phyloP scores from a whole-genome alignment of 2,329 filamentous ascomycete genomes.

The Penicillium decumbens region DNA sequence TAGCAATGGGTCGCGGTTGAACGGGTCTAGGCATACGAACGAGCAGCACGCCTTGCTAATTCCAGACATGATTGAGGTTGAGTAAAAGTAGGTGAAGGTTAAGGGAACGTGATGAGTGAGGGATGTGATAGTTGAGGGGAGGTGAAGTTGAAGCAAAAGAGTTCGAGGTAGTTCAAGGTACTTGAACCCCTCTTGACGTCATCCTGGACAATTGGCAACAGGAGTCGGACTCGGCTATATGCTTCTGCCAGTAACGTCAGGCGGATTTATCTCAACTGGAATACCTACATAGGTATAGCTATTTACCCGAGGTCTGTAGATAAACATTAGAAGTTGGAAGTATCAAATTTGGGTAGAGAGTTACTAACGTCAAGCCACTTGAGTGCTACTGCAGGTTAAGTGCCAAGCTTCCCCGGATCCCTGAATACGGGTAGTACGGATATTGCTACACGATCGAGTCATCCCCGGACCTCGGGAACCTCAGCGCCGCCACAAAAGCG shows the following conservation, averaged over 20 bases:
- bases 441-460: background rate
- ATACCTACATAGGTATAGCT: background rate
- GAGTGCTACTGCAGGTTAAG: too few species aligned
- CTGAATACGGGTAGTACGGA: background rate
- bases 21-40: conserved; percentile 27
- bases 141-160: background rate
- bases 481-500: background rate
- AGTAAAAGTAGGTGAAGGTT: conserved; percentile 7
- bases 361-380: too few species aligned
- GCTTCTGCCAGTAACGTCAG: background rate
- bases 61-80: conserved; percentile 35
- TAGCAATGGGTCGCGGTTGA: background rate
- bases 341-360: too few species aligned
- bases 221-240: background rate
- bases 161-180: background rate
- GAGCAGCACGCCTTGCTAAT: conserved; percentile 46
- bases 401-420: background rate
- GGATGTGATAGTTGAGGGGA: background rate
- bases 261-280: too few species aligned
- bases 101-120: background rate
- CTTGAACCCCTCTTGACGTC: conserved; percentile 17
- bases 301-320: background rate
- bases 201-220: conserved; percentile 6
- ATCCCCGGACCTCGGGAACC: background rate
- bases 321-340: background rate